Percentiles rank a stretch among this genome's conserved stretches.
Evolutionary conservation across 148 eudicot species (phyloP).

Genomic region (Cornus florida): DNA sequence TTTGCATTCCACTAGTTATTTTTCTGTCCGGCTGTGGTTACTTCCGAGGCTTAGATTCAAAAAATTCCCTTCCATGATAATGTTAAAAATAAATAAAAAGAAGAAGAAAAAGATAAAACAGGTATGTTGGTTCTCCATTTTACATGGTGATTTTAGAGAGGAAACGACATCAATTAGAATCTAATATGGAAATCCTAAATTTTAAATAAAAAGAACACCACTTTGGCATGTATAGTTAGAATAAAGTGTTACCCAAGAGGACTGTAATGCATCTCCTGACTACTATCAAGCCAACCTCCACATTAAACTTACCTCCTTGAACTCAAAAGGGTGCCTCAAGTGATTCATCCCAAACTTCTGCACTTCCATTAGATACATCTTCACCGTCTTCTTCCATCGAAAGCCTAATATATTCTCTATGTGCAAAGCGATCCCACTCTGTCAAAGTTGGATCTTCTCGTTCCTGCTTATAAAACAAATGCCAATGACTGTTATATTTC

Average conservation of each 20-base stretch:
- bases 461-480: conserved; percentile 45
- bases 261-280: background rate
- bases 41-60: background rate
- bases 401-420: conserved; percentile 69
- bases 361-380: conserved; percentile 71
- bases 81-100: too few species aligned
- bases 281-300: background rate
- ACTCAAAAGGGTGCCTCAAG: conserved; percentile 75
- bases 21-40: background rate
- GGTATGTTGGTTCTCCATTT: background rate
- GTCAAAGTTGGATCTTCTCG: conserved; percentile 69
- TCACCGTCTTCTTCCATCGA: conserved; percentile 80
- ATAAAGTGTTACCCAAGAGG: background rate
- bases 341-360: conserved; percentile 78
- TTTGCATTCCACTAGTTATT: background rate
- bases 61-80: background rate
- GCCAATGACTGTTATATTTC: background rate
- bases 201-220: background rate
- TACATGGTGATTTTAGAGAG: background rate
- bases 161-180: background rate
- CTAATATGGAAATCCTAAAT: background rate
- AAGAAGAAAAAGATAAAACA: background rate
- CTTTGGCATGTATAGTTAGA: background rate
- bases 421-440: conserved; percentile 81
- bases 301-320: conserved; percentile 20